These are phyloP conservation scores for Pyricularia pennisetigena DNA, from an alignment of 2,329 filamentous ascomycete species.

Conservation along the genomic window DNA sequence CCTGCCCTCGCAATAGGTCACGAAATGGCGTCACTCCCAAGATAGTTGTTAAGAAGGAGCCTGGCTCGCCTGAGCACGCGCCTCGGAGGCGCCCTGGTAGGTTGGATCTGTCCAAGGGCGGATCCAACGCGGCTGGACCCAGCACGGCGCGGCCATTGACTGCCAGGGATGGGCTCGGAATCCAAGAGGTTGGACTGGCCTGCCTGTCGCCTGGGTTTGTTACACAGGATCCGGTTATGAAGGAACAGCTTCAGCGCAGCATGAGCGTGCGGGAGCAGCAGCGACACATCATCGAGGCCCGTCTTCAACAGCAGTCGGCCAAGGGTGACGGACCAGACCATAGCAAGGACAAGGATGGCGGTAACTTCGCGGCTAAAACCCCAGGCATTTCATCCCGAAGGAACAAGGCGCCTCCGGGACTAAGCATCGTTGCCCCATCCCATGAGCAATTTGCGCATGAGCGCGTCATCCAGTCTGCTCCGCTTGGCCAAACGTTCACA, in stretches of 20 bases:
- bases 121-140: constrained; percentile 36
- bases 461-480: constrained; percentile 92
- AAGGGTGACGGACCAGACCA: constrained; percentile 57
- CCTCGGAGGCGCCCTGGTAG: constrained; percentile 67
- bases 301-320: constrained; percentile 80
- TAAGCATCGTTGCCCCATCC: constrained; percentile 91
- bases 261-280: constrained; percentile 91
- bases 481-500: constrained; percentile 89
- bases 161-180: constrained; percentile 65
- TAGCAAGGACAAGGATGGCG: constrained; percentile 40
- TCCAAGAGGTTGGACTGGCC: constrained; percentile 88
- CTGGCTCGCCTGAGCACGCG: constrained; percentile 72
- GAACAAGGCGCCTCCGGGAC: constrained; percentile 74
- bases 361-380: constrained; percentile 54
- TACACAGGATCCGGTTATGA: constrained; percentile 93
- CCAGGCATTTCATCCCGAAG: constrained; percentile 58
- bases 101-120: constrained; percentile 66
- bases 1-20: constrained; percentile 23
- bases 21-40: constrained; percentile 54
- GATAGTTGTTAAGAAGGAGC: constrained; percentile 95
- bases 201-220: constrained; percentile 94
- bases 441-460: constrained; percentile 89
- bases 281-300: constrained; percentile 85
- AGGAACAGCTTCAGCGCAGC: constrained; percentile 89
- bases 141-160: constrained; percentile 66